Base-by-base conservation (phyloP, 305 asterid genomes). In the Fraxinus dipetala region DNA sequence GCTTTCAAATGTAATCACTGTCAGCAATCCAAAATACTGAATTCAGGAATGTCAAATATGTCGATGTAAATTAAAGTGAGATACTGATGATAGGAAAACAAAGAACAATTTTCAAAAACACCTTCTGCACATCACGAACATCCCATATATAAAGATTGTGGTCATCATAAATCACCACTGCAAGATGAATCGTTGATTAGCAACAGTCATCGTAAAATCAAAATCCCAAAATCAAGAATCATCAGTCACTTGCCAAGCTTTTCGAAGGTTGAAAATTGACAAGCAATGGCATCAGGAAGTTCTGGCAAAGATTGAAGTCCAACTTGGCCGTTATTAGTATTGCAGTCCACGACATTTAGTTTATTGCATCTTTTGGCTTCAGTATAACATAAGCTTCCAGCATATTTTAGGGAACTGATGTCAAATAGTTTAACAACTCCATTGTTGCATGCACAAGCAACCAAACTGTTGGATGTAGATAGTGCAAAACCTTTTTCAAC, bases 401-500 rank as follows among this genome's bases (percentile, higher is more conserved):
- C 88, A 87, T 87, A 86, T 83, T 75, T 76, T 81, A 92, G 91
- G 83, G 93, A 82, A 78, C 18, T 82, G 76, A 82, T 35, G 45
- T 54, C 48, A 77, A 82, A 86, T 80, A 92, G 86, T 85, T 91
- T 91, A 69, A 92, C 91, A 72, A 88, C 85, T 76, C 96, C 96
- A 73, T 84, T 88, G 83, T 84, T 89, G 90, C 96, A 92, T 13
- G 94, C 96, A 79, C 93, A 92, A 83, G 96, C 94, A 82, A 91
- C 90, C 86, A 89, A 85, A 77, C 83, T 81, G 65, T 84, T 83
- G 82, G 96, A 90, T 78, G 87, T 43, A n/a, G 94, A 90, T 32
- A 92, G 79, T 72, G 93, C 92, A 59, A 85, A 88, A 79, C 92
- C 86, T 90, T 89, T 89, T 79, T 89, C 88, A 54, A 92, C 96